Conservation (phyloP, 768 basidiomycete genomes). For the Asterophora lycoperdoides region DNA sequence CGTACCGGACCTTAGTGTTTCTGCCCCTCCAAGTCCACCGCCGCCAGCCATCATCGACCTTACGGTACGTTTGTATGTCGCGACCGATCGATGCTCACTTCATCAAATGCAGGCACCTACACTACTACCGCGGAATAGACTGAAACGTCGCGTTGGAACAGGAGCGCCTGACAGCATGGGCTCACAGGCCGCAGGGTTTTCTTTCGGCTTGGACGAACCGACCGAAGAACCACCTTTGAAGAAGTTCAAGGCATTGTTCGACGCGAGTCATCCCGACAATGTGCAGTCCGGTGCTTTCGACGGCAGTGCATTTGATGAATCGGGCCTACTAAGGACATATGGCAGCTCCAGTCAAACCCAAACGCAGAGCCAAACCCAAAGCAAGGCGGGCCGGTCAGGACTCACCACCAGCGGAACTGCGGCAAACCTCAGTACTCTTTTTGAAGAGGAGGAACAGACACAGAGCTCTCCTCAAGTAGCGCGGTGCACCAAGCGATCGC, state of each 20-base stretch:
- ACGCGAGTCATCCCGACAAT: conserved; percentile 51
- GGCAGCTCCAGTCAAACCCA: conserved; percentile 29
- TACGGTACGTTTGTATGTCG: conserved; percentile 13
- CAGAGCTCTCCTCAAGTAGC: conserved; percentile 16
- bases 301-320: conserved; percentile 13
- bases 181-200: conserved; percentile 15
- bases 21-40: conserved; percentile 14
- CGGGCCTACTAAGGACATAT: conserved; percentile 2
- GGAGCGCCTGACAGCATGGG: conserved; percentile 19
- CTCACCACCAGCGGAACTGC: conserved; percentile 4
- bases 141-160: conserved; percentile 54
- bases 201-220: conserved; percentile 23
- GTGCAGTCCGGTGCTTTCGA: conserved; percentile 17
- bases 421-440: conserved; percentile 28
- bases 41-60: conserved; percentile 16
- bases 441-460: conserved; percentile 57
- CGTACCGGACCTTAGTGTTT: conserved; percentile 21
- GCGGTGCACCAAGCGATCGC: conserved; percentile 36
- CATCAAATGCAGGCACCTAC: conserved; percentile 32
- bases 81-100: neutral
- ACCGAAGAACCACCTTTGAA: conserved; percentile 55
- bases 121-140: conserved; percentile 34
- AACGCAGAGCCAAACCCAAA: conserved; percentile 29
- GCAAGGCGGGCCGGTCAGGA: conserved; percentile 16
- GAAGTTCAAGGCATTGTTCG: conserved; percentile 69